Base-by-base conservation (phyloP, 2,329 filamentous ascomycete species). In the Monosporascus cannonballus region DNA sequence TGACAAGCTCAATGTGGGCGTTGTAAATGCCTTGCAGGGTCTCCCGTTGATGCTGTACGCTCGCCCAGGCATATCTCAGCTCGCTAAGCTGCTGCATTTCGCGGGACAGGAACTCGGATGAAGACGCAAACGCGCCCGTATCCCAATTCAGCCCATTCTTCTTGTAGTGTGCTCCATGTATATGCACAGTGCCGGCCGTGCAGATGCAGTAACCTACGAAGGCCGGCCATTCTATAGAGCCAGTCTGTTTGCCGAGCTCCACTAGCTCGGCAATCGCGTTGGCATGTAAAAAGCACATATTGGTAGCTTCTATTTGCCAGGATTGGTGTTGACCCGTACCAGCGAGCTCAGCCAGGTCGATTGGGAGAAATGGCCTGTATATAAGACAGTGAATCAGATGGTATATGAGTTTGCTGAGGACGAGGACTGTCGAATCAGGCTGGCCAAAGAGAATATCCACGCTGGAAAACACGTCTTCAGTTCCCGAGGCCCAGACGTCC, bases 271-370 rank as follows among this genome's bases (percentile, higher is more conserved):
- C 85, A 49, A 95, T 92, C 5, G 90, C 89, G 63, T 95, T 96
- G 6, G 90, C 90, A 59, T 96, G 90, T 18, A 92, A 73, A 66
- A 84, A 94, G 69, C 90, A 95, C 65, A 93, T 79, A 62, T 94
- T 93, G 0, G 90, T 95, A 0, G 90, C 89, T 66, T 95, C 89
- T 47, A 95, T 93, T 66, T 95, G 90, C 90, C 90, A 96, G 27
- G 89, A 92, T 66, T 95, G 90, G 60, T 95, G 89, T 63, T 95
- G 90, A 1, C 88, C 88, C 0, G 82, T 86, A 15, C 88, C 87
- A 14, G 88, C 83, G 6, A 96, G 79, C 67, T 95, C 90, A 24
- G 86, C 82, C 3, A 95, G 76, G 67, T 95, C 88, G 56, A 96
- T 87, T 0, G 90, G 90, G 6, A 96, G 75, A 68, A 96, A 96